Conservation (phyloP, 768 basidiomycete genomes). For the Tricholoma sp. region DNA sequence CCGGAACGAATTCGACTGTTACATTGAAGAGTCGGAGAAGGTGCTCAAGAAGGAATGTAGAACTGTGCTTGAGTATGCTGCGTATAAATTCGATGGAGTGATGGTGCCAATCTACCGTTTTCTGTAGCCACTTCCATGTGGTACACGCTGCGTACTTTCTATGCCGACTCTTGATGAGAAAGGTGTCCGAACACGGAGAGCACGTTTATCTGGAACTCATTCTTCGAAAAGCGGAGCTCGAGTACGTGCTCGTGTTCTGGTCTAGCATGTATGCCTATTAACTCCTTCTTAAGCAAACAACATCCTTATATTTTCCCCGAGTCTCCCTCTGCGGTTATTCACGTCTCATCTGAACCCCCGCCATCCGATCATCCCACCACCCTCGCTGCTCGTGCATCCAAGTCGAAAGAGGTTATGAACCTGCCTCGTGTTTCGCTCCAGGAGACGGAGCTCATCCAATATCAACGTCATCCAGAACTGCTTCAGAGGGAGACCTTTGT, state of each 20-base stretch:
- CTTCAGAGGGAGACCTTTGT: slow-evolving; percentile 1
- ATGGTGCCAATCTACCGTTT: background rate
- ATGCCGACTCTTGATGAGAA: background rate
- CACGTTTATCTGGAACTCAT: background rate
- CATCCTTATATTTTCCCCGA: background rate
- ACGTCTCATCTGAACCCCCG: background rate
- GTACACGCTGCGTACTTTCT: background rate
- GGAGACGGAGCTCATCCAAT: background rate
- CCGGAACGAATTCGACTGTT: background rate
- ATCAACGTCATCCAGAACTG: background rate
- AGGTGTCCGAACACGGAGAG: slow-evolving; percentile 1
- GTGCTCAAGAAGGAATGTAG: background rate
- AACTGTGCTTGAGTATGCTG: background rate
- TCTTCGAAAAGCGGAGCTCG: background rate
- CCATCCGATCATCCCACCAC: background rate
- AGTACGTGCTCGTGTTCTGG: background rate
- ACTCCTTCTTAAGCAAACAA: background rate
- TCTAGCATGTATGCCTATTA: background rate
- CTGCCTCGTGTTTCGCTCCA: background rate
- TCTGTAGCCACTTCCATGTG: background rate
- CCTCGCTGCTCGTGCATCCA: background rate
- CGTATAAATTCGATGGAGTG: background rate
- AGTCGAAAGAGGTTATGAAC: background rate
- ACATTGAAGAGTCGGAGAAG: background rate
- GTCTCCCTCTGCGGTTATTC: background rate